A percentile compares a stretch with the other conserved stretches of the same genome.
Evolutionary conservation across 768 basidiomycete genomes (phyloP).

Genomic region (Suillus variegatus): DNA sequence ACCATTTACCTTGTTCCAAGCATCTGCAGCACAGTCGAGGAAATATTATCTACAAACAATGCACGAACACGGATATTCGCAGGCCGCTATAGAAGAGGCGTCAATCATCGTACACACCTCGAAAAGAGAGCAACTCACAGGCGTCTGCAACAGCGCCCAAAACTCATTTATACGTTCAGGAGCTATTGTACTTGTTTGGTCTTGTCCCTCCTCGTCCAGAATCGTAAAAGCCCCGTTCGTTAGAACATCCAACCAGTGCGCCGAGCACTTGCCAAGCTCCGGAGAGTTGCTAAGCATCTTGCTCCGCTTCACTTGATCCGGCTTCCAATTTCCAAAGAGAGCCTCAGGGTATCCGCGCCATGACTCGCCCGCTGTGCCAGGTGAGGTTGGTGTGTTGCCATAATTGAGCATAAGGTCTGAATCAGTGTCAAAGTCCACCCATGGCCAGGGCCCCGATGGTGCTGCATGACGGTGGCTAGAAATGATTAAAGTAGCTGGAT

Average conservation of each 20-base stretch:
- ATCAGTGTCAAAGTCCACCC: slow-evolving; percentile 40
- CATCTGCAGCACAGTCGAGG: slow-evolving; percentile 33
- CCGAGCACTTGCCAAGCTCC: slow-evolving; percentile 13
- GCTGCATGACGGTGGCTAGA: slow-evolving; percentile 37
- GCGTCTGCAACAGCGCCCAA: slow-evolving; percentile 30
- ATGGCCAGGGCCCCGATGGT: slow-evolving; percentile 45
- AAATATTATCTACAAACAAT: slow-evolving; percentile 39
- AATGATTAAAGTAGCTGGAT: neutral
- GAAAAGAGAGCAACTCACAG: slow-evolving; percentile 19
- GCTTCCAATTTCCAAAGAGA: slow-evolving; percentile 52
- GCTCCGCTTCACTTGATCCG: slow-evolving; percentile 34
- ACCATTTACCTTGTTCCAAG: slow-evolving; percentile 37
- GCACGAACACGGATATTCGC: slow-evolving; percentile 31
- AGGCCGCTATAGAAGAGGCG: slow-evolving; percentile 18
- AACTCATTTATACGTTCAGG: slow-evolving; percentile 21
- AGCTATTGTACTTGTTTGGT: slow-evolving; percentile 16
- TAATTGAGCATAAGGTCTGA: slow-evolving; percentile 1
- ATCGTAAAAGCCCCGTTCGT: slow-evolving; percentile 21
- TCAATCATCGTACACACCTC: neutral
- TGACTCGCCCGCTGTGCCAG: neutral
- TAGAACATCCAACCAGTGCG: slow-evolving; percentile 26
- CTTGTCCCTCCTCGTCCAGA: neutral
- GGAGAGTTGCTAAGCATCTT: slow-evolving; percentile 24
- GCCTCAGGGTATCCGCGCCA: slow-evolving; percentile 45
- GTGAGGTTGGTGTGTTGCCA: neutral